Evolutionary conservation across 805 yeast genomes (phyloP), one percentile per base, ranked within the genome.

Genomic region (Kazachstania kunashirensis): DNA sequence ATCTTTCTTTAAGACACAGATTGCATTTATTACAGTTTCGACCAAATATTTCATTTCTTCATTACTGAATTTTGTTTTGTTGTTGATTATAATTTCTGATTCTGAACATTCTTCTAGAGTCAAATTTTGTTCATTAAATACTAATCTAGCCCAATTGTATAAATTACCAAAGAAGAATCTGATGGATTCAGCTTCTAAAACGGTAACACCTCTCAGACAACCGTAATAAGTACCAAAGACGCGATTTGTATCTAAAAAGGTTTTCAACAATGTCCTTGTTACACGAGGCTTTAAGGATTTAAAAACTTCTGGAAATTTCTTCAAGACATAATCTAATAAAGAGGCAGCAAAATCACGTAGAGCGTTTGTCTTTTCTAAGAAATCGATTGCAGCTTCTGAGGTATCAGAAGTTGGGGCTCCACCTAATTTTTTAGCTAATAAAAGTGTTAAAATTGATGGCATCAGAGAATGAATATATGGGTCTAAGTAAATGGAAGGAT

Each of bases 381-480:
- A 69, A 29, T 59, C 59, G 11, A 48, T 46, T 6, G 38, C 29
- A 3, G 44, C 51, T 8, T 43, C 49, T 6, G 45, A 38, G 6
- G 53, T 39, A 19, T 48, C 51, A 16, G 41, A 23, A 20, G 32
- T 67, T 45, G 62, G 66, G 4, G 62, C 40, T 31, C 58, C 53
- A 3, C 96, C 96, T n/a, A 89, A 72, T 42, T 84, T 75, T 52
- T 86, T 86, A 2, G 97, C 96, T 34, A 92, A 69, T 30, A 92
- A 68, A 15, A 89, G 68, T 0, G 99, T 92, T 46, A 92, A 68
- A 24, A 92, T 79, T 42, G 96, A 84, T n/a, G 99, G 98, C 84
- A 92, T 85, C 48, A 92, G 65, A 1, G 95, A 89, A 63, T 94
- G 98, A 31, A 92, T 85, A 53, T 89, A 89, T 9, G 97, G 98